Evolutionary conservation across 495 filamentous ascomycete genomes (phyloP), one percentile per base, ranked within the genome.

Genomic region (Venustampulla echinocandica): DNA sequence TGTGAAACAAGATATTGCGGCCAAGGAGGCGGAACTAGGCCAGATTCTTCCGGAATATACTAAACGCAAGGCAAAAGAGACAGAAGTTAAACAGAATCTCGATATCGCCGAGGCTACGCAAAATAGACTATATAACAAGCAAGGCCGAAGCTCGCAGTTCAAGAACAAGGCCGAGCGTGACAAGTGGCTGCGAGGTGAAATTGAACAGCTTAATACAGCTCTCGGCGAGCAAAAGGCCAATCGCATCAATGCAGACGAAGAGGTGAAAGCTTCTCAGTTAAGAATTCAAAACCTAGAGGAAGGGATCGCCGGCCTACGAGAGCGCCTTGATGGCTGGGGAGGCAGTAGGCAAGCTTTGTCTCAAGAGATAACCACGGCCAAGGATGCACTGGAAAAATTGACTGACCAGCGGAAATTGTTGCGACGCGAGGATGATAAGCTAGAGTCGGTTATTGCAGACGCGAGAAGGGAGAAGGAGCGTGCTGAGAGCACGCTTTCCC

Each of bases 401-500:
- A 73, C 81, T 46, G 90, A 99, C 48, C 84, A 96, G 60, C 75
- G 88, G 52, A 97, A 95, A 72, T 76, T 88, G 52, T 73, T 99
- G 3, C 89, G 86, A 68, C 79, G 93, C 61, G 88, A 96, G 66
- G 87, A 95, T 49, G 83, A 87, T 37, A 90, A 84, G 53, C 74
- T 96, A 10, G 76, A 80, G 52, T 86, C 85, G 1, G 74, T 86
- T 13, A 73, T 92, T n/a, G 65, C 71, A 4, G 88, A 85, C 53
- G 81, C 85, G 0, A 70, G 79, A 14, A 69, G 75, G 20, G 87
- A 95, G 55, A 75, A 82, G 23, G 77, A 87, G 1, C 74, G 76
- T 9, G 82, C 89, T 0, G 87, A 95, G 63, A 76, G 77, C 21
- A 76, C 71, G 41, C 73, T 98, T 4, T 84, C 81, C 4, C 76